A percentile compares a stretch with the other conserved stretches of the same genome.
These are phyloP conservation scores for Hypholoma sublateritium DNA, from an alignment of 768 basidiomycete species.

Conservation along the genomic window DNA sequence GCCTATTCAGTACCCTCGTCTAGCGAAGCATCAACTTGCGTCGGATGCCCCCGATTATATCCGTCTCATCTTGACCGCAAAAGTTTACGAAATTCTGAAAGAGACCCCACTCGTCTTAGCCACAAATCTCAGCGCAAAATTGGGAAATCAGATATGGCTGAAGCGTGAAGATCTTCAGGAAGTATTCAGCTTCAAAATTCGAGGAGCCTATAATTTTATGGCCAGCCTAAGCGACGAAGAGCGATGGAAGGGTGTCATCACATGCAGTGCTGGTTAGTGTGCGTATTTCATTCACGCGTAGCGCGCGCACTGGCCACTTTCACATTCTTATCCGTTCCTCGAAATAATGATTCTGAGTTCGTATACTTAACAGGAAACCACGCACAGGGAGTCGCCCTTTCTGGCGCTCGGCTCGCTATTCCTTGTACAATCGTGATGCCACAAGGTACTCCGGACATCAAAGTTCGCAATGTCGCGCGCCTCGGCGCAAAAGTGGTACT, in stretches of 20 bases:
- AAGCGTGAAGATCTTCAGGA: slow-evolving; percentile 97
- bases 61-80: slow-evolving; percentile 82
- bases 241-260: slow-evolving; percentile 95
- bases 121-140: slow-evolving; percentile 78
- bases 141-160: slow-evolving; percentile 93
- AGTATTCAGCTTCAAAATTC: slow-evolving; percentile 98
- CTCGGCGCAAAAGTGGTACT: slow-evolving; percentile 94
- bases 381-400: slow-evolving; percentile 96
- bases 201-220: slow-evolving; percentile 99
- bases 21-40: slow-evolving; percentile 65
- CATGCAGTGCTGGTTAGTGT: slow-evolving; percentile 96
- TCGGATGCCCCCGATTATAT: slow-evolving; percentile 83
- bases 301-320: neutral
- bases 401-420: slow-evolving; percentile 82
- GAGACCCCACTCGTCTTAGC: slow-evolving; percentile 91
- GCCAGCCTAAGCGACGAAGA: slow-evolving; percentile 84
- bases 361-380: slow-evolving; percentile 77
- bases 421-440: slow-evolving; percentile 99
- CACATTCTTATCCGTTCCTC: neutral
- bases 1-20: slow-evolving; percentile 64
- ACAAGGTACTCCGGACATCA: slow-evolving; percentile 90
- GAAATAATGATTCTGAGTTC: neutral
- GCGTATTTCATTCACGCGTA: slow-evolving; percentile 29
- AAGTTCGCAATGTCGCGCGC: slow-evolving; percentile 92
- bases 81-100: slow-evolving; percentile 86